Evolutionary conservation across 805 yeast species (phyloP), one percentile per base, ranked within the genome.

Genomic region (Candida morakotiae): DNA sequence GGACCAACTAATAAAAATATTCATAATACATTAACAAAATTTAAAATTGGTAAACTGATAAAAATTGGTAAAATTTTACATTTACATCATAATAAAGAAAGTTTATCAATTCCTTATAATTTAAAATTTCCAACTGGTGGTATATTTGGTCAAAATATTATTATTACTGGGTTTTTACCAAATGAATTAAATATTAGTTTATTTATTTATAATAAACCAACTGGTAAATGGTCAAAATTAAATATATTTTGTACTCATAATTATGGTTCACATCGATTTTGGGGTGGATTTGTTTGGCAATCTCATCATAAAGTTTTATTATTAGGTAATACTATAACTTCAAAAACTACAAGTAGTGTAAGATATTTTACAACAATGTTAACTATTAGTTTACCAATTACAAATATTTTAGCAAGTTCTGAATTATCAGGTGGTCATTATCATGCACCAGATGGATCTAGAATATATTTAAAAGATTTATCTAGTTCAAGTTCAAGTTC

Each of bases 261-360:
- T 33, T 60, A 68, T 22, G 73, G 73, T 21, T 66, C 74, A 2
- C 85, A 81, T 49, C 61, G 82, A 36, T 69, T 81, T 35, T 77
- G 85, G 76, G 80, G 77, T 43, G 77, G 83, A 0, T 79, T 73
- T 56, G 78, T 78, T 1, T 84, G 94, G 94, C 73, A 72, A 22
- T 81, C 89, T 1, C 94, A 84, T 55, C 91, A 84, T 51, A 79
- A 78, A 52, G 78, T 81, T 1, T 60, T 81, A 1, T 56, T 82
- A 20, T 48, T 84, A 24, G 93, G 93, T 1, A 71, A 69, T 45
- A 49, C 53, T 22, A 59, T 66, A n/a, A 67, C 75, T 3, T 57
- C 71, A 1, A 53, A 53, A 28, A 67, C 78, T 3, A 61, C 73
- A 3, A 69, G 77, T 35, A 61, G 73, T 37, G 61, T 71, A 11